Base-by-base conservation (phyloP, 352 stramenopile species). In the Phytopythium litorale region DNA sequence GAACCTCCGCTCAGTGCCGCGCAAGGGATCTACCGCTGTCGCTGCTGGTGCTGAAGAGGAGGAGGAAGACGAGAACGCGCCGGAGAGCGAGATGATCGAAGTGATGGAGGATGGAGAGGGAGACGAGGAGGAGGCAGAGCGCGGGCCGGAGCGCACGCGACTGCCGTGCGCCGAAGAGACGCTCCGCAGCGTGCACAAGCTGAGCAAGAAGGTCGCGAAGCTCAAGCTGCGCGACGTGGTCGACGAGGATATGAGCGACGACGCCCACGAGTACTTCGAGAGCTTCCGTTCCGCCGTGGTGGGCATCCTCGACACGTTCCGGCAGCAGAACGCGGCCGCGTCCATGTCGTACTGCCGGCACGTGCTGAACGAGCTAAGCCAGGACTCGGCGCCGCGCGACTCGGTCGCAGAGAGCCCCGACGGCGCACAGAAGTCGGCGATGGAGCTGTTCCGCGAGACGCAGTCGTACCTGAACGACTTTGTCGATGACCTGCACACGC, bases 271-370 rank as follows among this genome's bases (percentile, higher is more conserved):
- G 70, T 91, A 90, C 37, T 62, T 92, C 60, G 76, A 77, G 25
- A 74, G 72, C 43, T 95, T 95, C 59, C 83, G 83, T 1, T 45
- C 67, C 9, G 62, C 78, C 1, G 72, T 90, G 11, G 62, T 61
- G 25, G 62, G 64, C 1, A 64, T 81, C 30, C 81, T 87, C 3
- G 76, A 83, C 40, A 65, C 75, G 19, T 92, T 81, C 63, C 71
- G 75, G 43, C 83, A 92, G 63, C 79, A 92, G 45, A 95, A 95
- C 62, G 82, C 82, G 11, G 82, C 78, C 6, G 87, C 84, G 19
- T 95, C 87, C 6, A 95, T 95, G 87, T 60, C 81, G 0, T 95
- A 93, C 62, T 95, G 87, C 56, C 69, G 84, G 5, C 73, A 91
- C 45, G 62, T 92, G 25, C 72, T 95, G 28, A 62, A 73, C 8